These are phyloP conservation scores for Exserohilum turcica DNA, from an alignment of 2,329 filamentous ascomycete genomes.

Conservation along the genomic window DNA sequence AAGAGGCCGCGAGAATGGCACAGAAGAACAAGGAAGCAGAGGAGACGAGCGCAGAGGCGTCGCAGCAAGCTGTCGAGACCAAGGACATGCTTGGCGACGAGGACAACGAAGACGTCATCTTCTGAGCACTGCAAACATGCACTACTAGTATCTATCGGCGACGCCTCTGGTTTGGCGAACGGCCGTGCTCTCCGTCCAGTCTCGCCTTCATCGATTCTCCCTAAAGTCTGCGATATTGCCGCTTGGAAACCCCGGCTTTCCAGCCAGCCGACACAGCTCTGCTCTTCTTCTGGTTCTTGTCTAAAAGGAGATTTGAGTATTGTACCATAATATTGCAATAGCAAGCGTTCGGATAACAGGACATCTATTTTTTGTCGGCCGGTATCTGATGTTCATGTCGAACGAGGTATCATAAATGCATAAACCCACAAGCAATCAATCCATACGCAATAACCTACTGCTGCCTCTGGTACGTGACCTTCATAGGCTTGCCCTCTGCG, in stretches of 20 bases:
- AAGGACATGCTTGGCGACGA: slow-evolving; percentile 73
- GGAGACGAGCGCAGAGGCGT: slow-evolving; percentile 11
- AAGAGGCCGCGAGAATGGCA: slow-evolving; percentile 45
- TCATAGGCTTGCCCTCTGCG: slow-evolving; percentile 76
- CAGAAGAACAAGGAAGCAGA: slow-evolving; percentile 48
- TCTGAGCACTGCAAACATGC: slow-evolving; percentile 54
- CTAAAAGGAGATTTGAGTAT: slow-evolving; percentile 12
- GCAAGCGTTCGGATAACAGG: slow-evolving; percentile 13
- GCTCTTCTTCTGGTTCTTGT: neutral
- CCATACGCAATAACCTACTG: slow-evolving; percentile 57
- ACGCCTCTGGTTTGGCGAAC: neutral
- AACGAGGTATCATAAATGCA: slow-evolving; percentile 30
- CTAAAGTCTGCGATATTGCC: neutral
- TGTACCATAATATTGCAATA: slow-evolving; percentile 12
- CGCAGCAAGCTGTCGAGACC: slow-evolving; percentile 50
- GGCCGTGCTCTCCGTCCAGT: neutral
- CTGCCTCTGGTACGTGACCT: slow-evolving; percentile 91
- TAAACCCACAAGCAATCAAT: slow-evolving; percentile 29
- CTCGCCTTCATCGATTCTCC: neutral
- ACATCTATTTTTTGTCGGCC: slow-evolving; percentile 15
- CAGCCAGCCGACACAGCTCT: neutral
- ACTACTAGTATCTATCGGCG: slow-evolving; percentile 1
- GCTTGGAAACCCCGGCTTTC: slow-evolving; percentile 2
- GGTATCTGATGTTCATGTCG: slow-evolving; percentile 11
- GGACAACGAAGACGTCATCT: slow-evolving; percentile 86